Conservation (phyloP, 345 rosid species). For the Eutrema heterophyllum region DNA sequence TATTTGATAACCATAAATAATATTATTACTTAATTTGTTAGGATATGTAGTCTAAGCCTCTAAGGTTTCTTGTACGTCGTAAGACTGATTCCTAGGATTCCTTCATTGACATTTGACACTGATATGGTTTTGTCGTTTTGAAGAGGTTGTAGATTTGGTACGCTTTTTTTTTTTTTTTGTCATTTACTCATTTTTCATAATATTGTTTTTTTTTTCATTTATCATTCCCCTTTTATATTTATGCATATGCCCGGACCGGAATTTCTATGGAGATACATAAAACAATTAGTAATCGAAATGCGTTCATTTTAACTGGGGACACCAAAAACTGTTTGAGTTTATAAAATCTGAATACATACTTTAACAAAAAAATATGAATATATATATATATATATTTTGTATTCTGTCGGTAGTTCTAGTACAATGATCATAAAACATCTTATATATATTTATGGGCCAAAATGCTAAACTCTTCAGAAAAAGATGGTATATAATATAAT, state of each 20-base stretch:
- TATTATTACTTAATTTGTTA: neutral
- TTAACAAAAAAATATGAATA: too few relatives aligned
- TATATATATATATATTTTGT: too few relatives aligned
- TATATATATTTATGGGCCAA: neutral
- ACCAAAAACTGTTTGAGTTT: neutral
- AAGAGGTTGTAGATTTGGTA: conserved; percentile 20
- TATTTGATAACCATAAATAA: neutral
- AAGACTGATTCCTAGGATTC: conserved; percentile 24
- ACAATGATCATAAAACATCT: neutral
- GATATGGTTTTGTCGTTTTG: neutral
- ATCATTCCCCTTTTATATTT: too few relatives aligned
- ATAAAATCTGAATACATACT: neutral
- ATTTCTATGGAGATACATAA: neutral
- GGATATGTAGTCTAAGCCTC: neutral
- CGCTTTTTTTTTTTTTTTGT: conserved; percentile 6
- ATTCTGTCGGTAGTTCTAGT: neutral
- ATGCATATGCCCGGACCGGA: neutral
- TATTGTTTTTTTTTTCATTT: too few relatives aligned
- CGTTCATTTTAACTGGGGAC: neutral
- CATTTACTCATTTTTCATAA: conserved; percentile 15
- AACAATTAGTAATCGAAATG: too few relatives aligned
- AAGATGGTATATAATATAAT: neutral
- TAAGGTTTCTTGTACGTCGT: neutral
- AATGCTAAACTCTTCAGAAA: neutral
- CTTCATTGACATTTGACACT: neutral